Evolutionary conservation across 1,139 yeast species (phyloP), one percentile per base, ranked within the genome.

Genomic region (Meyerozyma sp.): DNA sequence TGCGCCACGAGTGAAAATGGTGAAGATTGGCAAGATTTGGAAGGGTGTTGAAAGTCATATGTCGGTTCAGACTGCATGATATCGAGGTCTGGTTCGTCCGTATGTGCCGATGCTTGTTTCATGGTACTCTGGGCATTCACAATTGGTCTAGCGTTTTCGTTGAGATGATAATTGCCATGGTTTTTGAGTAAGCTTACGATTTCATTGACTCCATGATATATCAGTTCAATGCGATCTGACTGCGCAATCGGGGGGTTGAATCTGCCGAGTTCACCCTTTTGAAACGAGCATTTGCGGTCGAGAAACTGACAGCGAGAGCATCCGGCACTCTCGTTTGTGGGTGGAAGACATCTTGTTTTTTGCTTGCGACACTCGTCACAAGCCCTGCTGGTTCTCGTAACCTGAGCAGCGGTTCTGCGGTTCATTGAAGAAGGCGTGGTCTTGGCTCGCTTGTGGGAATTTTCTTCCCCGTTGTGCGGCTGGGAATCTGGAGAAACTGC

Each of bases 301-400:
- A 82, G 55, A 18, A 81, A 77, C 3, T 68, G 56, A 51, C 89
- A 82, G 29, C 88, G 58, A 34, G 81, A 60, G 58, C 89, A 82
- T 4, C 78, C 66, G 13, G 64, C 54, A 2, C 76, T 64, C 40
- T 63, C 63, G 8, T 68, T 72, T 16, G 69, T 62, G 1, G 79
- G 68, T 40, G 80, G 66, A 50, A 82, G 73, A 52, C 89, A 82
- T 44, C 85, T 59, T 1, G 87, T 81, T 59, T 82, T 82, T 55
- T 79, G 85, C 48, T 65, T 71, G 32, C 88, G 65, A 54, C 89
- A 82, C 20, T 67, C 59, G 4, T 70, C 73, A 56, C 89, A 82
- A 0, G 89, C 89, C 48, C 68, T 69, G 4, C 75, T 56, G 0
- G 82, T 78, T 41, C 86, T 55, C 1, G 79, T 66, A 0, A 72